A percentile compares a stretch with the other conserved stretches of the same genome.
Conservation (phyloP, 2,329 filamentous ascomycete species). For the Penicillium occitanis region DNA sequence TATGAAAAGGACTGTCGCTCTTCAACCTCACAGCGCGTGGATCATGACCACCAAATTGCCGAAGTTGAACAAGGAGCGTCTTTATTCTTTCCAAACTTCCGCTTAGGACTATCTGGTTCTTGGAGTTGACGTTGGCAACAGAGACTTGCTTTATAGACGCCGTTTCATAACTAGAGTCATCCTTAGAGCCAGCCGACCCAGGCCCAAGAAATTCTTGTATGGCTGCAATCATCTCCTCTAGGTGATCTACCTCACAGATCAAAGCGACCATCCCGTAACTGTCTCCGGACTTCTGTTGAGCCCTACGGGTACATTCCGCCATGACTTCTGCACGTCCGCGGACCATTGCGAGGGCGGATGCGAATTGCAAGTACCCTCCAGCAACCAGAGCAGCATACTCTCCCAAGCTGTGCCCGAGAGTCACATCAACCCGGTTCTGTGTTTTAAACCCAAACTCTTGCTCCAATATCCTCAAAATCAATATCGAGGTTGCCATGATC, state of each 20-base stretch:
- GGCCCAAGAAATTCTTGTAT: slow-evolving; percentile 78
- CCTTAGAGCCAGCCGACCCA: slow-evolving; percentile 63
- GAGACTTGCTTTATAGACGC: slow-evolving; percentile 82
- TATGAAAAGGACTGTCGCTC: slow-evolving; percentile 87
- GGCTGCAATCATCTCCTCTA: slow-evolving; percentile 66
- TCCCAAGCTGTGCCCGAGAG: slow-evolving; percentile 85
- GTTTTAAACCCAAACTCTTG: slow-evolving; percentile 77
- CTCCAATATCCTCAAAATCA: slow-evolving; percentile 85
- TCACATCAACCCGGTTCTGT: slow-evolving; percentile 71
- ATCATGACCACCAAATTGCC: slow-evolving; percentile 89
- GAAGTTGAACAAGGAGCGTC: slow-evolving; percentile 76
- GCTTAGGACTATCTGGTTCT: slow-evolving; percentile 92
- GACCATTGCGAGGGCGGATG: slow-evolving; percentile 75
- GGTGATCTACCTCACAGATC: slow-evolving; percentile 78
- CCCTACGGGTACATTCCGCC: slow-evolving; percentile 70
- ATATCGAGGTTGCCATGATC: slow-evolving; percentile 91
- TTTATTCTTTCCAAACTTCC: slow-evolving; percentile 81
- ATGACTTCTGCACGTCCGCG: slow-evolving; percentile 77
- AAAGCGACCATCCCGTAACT: slow-evolving; percentile 94
- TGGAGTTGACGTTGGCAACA: slow-evolving; percentile 92
- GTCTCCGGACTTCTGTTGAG: slow-evolving; percentile 66
- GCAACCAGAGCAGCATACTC: slow-evolving; percentile 91
- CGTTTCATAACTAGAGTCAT: slow-evolving; percentile 65
- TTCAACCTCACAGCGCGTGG: slow-evolving; percentile 83
- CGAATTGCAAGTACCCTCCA: slow-evolving; percentile 74